phyloP scores from a whole-genome alignment of 2,329 filamentous ascomycete species.

The Cercospora berteroae region DNA sequence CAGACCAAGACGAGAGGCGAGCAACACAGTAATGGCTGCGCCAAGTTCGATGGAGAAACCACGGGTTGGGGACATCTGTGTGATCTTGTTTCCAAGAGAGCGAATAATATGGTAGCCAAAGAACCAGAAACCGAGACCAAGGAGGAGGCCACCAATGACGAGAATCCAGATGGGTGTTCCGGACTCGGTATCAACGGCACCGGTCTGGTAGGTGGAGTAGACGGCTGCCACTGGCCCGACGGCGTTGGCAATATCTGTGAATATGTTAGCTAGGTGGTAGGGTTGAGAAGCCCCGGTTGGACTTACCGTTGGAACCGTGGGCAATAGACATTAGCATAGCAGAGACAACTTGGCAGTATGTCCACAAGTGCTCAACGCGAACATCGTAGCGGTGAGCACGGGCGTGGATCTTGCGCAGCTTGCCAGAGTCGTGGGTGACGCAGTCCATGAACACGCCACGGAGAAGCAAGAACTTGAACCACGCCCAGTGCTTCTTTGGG shows the following conservation, averaged over 20 bases:
- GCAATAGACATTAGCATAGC: constrained; percentile 69
- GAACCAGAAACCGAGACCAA: constrained; percentile 58
- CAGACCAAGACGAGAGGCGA: constrained; percentile 60
- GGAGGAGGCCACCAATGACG: constrained; percentile 52
- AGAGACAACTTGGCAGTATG: constrained; percentile 63
- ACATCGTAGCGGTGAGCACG: constrained; percentile 60
- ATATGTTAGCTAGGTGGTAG: not conserved
- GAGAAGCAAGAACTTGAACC: constrained; percentile 23
- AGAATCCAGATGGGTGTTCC: constrained; percentile 62
- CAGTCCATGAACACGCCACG: constrained; percentile 27
- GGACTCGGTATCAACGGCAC: constrained; percentile 45
- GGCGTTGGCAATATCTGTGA: constrained; percentile 57
- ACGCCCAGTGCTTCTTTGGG: constrained; percentile 21
- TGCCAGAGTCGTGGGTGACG: constrained; percentile 30
- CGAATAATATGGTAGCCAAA: constrained; percentile 64
- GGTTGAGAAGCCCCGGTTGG: no score
- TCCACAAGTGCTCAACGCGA: constrained; percentile 61
- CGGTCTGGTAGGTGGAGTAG: constrained; percentile 57
- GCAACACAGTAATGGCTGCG: constrained; percentile 59
- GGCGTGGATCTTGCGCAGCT: constrained; percentile 44
- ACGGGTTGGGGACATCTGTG: constrained; percentile 58
- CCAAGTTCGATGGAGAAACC: constrained; percentile 62
- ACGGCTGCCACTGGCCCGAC: constrained; percentile 62
- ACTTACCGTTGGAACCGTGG: constrained; percentile 57
- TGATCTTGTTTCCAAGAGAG: constrained; percentile 59